A percentile compares a stretch with the other conserved stretches of the same genome.
phyloP scores from a whole-genome alignment of 2,329 filamentous ascomycete genomes.

The Pezizomycotina sp. region DNA sequence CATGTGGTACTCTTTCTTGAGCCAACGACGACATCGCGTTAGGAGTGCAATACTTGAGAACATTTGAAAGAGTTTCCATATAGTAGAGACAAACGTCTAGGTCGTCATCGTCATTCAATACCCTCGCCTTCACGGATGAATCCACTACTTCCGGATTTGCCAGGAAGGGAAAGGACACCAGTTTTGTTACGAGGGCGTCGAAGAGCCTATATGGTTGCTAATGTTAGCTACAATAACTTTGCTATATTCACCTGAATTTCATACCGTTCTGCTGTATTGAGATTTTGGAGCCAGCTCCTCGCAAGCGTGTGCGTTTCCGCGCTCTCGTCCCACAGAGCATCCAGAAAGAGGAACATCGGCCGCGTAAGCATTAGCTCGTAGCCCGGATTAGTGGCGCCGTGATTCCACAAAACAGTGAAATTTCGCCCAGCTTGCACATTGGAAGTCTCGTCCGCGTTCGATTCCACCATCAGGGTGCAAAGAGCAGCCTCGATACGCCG shows the following conservation, averaged over 20 bases:
- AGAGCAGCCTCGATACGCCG: constrained; percentile 69
- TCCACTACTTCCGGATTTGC: constrained; percentile 24
- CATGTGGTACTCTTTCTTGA: constrained; percentile 40
- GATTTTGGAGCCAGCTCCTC: constrained; percentile 60
- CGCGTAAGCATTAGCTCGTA: constrained; percentile 62
- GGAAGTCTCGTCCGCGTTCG: constrained; percentile 35
- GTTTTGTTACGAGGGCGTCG: constrained; percentile 42
- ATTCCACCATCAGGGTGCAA: constrained; percentile 47
- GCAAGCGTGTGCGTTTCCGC: constrained; percentile 61
- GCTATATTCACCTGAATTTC: constrained; percentile 20
- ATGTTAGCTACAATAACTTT: no score
- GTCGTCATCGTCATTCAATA: constrained; percentile 45
- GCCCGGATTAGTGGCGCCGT: constrained; percentile 36
- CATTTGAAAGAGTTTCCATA: constrained; percentile 54
- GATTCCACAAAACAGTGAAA: constrained; percentile 69
- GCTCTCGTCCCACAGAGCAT: constrained; percentile 55
- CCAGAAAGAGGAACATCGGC: constrained; percentile 66
- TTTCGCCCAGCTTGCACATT: constrained; percentile 47
- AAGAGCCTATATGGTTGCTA: constrained; percentile 39
- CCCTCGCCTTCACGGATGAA: constrained; percentile 20
- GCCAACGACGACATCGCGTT: constrained; percentile 55
- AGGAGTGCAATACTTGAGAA: constrained; percentile 52
- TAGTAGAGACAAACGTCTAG: constrained; percentile 65
- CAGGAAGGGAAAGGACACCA: constrained; percentile 41
- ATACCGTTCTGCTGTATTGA: constrained; percentile 34